phyloP scores from a whole-genome alignment of 805 yeast species.

The Starmerella tilneyi region DNA sequence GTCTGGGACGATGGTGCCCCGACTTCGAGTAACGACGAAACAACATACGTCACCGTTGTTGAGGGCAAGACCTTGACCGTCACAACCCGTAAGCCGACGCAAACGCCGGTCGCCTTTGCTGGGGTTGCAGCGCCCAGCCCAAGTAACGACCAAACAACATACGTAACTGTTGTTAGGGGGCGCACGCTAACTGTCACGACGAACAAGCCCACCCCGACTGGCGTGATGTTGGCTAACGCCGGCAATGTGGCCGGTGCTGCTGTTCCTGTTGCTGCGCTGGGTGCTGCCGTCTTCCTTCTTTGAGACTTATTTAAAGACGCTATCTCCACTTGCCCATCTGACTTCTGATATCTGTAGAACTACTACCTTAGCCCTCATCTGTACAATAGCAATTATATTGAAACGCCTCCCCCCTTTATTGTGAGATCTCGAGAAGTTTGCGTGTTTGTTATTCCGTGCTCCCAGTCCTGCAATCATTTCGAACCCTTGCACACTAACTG shows the following conservation, averaged over 20 bases:
- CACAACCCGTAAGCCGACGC: too few relatives aligned
- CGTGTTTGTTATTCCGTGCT: too few relatives aligned
- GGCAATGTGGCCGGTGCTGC: background rate
- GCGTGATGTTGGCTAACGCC: background rate
- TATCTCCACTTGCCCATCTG: too few relatives aligned
- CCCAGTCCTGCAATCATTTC: too few relatives aligned
- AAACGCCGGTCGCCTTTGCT: too few relatives aligned
- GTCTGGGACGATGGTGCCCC: constrained; percentile 21
- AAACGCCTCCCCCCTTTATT: too few relatives aligned
- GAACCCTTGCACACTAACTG: too few relatives aligned
- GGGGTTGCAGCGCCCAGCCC: background rate
- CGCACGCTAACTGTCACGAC: background rate
- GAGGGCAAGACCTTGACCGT: constrained; percentile 1
- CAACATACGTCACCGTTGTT: constrained; percentile 3
- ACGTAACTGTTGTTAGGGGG: background rate
- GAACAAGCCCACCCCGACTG: constrained; percentile 3
- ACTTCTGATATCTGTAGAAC: too few relatives aligned
- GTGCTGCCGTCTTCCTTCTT: constrained; percentile 1
- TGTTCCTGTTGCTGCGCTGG: constrained; percentile 4
- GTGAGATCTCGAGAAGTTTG: too few relatives aligned
- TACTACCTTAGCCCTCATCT: too few relatives aligned
- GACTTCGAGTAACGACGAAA: constrained; percentile 1
- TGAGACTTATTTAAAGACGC: background rate
- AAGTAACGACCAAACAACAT: background rate
- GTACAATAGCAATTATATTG: too few relatives aligned